Evolutionary conservation across 805 yeast species (phyloP), one percentile per base, ranked within the genome.

Genomic region (Scheffersomyces lignosus): DNA sequence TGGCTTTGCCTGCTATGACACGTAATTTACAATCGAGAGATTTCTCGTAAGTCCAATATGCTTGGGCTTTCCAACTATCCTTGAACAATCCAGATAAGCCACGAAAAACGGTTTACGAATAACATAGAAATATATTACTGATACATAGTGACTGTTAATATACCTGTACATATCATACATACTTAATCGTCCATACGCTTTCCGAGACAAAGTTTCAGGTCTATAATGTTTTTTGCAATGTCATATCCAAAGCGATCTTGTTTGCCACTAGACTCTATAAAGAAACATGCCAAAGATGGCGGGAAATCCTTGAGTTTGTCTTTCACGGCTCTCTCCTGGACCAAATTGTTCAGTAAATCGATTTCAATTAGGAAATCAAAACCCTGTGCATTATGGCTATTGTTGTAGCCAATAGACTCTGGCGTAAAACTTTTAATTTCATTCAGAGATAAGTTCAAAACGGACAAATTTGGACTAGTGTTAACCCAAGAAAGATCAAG

Each of bases 1-100:
- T 93, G 4, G 98, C 98, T 0, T 72, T 93, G 45, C 99, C 99
- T 14, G 91, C 96, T 12, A 87, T 93, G 96, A 93, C 99, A 6
- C 75, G 99, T 52, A 93, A 93, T 63, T 75, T 91, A 50, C 95
- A 87, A 56, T 70, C 78, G 15, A 79, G 79, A 43, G 98, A 91
- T 55, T 88, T 91, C 62, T n/a, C n/a, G n/a, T n/a, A n/a, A n/a
- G 15, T 33, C 27, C 23, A 16, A 29, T 36, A 35, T 27, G 27
- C 32, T 15, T 30, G 15, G 28, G 48, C n/a, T n/a, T n/a, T n/a
- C n/a, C n/a, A 12, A 8, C 12, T 22, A 8, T 22, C 10, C 10
- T 9, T 8, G 25, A 22, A 22, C 10, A 22, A 22, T 22, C 8
- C 25, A 9, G 25, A 22, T 9, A 12, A 22, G 12, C 25, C 10